Percentiles rank a stretch among this genome's conserved stretches.
These are phyloP conservation scores for Penicillium brevicompactum DNA, from an alignment of 2,329 filamentous ascomycete species.

Conservation along the genomic window DNA sequence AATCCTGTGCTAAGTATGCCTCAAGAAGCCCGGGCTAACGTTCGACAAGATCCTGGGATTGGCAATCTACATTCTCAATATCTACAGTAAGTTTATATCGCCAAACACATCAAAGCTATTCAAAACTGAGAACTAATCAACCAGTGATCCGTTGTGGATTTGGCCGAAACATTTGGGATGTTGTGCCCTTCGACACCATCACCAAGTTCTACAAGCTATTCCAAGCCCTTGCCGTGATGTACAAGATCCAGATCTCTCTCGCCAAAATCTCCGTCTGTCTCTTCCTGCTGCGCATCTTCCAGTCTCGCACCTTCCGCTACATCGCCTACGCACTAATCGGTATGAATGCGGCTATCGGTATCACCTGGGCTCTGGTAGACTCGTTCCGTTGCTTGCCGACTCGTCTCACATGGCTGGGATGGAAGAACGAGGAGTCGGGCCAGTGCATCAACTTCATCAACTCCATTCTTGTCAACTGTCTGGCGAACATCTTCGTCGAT, in stretches of 20 bases:
- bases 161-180: slow-evolving; percentile 25
- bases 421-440: slow-evolving; percentile 18
- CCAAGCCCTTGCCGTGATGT: slow-evolving; percentile 18
- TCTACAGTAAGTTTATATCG: slow-evolving; percentile 6
- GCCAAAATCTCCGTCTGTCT: slow-evolving; percentile 22
- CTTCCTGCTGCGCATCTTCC: slow-evolving; percentile 26
- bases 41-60: slow-evolving; percentile 8
- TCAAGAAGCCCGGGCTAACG: neutral
- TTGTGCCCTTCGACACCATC: slow-evolving; percentile 16
- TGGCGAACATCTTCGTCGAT: slow-evolving; percentile 26
- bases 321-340: slow-evolving; percentile 19
- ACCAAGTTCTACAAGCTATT: slow-evolving; percentile 21
- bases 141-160: slow-evolving; percentile 19
- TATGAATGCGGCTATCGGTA: slow-evolving; percentile 18
- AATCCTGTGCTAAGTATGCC: neutral
- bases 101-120: neutral
- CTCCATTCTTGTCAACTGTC: slow-evolving; percentile 20
- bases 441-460: slow-evolving; percentile 22
- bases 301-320: slow-evolving; percentile 19
- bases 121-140: neutral
- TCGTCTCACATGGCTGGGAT: slow-evolving; percentile 20
- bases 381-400: slow-evolving; percentile 19
- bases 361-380: slow-evolving; percentile 22
- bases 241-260: slow-evolving; percentile 22
- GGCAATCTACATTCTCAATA: slow-evolving; percentile 12